These are phyloP conservation scores for Sextonia rubra DNA, from an alignment of 164 flowering plant species.

Conservation along the genomic window DNA sequence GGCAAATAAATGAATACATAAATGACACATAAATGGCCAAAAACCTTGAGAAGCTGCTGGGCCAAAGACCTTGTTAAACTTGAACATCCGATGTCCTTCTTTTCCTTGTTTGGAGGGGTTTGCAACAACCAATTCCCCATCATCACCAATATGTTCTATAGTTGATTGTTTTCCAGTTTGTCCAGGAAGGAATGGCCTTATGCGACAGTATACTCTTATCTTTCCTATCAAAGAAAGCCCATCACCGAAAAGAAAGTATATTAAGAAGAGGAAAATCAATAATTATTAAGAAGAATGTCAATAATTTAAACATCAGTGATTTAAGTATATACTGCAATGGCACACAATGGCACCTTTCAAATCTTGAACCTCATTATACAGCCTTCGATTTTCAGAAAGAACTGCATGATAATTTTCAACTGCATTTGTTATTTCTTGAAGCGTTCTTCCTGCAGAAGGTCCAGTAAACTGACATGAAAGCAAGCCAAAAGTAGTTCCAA, in stretches of 20 bases:
- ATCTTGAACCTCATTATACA: constrained; percentile 96
- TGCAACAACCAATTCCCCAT: constrained; percentile 74
- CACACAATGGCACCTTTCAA: constrained; percentile 63
- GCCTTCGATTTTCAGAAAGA: constrained; percentile 77
- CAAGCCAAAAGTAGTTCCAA: constrained; percentile 2
- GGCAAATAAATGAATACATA: too few species aligned
- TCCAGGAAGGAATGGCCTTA: constrained; percentile 85
- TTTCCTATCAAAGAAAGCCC: constrained; percentile 46
- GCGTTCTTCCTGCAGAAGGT: constrained; percentile 47
- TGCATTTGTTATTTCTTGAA: constrained; percentile 65
- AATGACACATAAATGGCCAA: not conserved
- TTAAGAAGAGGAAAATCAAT: constrained; percentile 9
- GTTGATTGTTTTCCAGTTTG: constrained; percentile 68
- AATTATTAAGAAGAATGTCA: not conserved
- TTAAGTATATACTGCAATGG: not conserved
- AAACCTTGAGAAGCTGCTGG: constrained; percentile 82
- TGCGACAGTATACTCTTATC: constrained; percentile 91
- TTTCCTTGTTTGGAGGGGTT: constrained; percentile 86
- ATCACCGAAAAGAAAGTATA: not conserved
- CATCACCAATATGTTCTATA: constrained; percentile 77
- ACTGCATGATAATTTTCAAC: constrained; percentile 79
- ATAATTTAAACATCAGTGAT: not conserved
- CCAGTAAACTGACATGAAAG: not conserved
- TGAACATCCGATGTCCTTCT: constrained; percentile 67
- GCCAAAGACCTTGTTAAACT: constrained; percentile 85